Conservation (phyloP, 2,329 filamentous ascomycete genomes). For the Aureobasidium pullulans region DNA sequence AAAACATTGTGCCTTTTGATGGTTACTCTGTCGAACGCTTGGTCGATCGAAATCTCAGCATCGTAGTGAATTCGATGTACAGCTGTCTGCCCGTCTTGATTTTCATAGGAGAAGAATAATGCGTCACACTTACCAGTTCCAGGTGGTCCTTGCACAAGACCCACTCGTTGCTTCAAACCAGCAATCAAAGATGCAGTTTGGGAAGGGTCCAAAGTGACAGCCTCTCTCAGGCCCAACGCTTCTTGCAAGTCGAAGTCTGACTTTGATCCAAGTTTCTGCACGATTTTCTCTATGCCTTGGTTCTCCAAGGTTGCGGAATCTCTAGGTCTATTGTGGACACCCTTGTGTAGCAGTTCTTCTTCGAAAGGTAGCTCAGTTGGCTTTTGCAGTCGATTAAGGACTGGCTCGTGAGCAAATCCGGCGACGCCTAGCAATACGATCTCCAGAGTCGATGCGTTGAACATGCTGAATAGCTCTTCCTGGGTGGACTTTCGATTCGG, state of each 20-base stretch:
- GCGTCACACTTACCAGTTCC: constrained; percentile 56
- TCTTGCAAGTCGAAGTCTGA: constrained; percentile 21
- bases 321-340: constrained; percentile 24
- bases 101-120: too few relatives aligned
- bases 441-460: not conserved
- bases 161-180: constrained; percentile 46
- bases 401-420: constrained; percentile 1
- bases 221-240: constrained; percentile 24
- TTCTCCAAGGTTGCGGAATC: not conserved
- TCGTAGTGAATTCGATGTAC: too few relatives aligned
- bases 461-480: not conserved
- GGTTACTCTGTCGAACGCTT: too few relatives aligned
- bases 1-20: too few relatives aligned
- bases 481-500: not conserved
- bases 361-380: constrained; percentile 14
- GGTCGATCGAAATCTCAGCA: too few relatives aligned
- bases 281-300: not conserved
- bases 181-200: constrained; percentile 46
- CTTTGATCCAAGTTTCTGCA: not conserved
- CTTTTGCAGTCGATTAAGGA: constrained; percentile 7
- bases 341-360: constrained; percentile 16
- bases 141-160: constrained; percentile 62
- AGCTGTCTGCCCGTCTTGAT: too few relatives aligned
- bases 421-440: not conserved
- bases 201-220: constrained; percentile 44